Evolutionary conservation across 1,284 basidiomycete genomes (phyloP).

Genomic region (Ceratobasidium sp.): DNA sequence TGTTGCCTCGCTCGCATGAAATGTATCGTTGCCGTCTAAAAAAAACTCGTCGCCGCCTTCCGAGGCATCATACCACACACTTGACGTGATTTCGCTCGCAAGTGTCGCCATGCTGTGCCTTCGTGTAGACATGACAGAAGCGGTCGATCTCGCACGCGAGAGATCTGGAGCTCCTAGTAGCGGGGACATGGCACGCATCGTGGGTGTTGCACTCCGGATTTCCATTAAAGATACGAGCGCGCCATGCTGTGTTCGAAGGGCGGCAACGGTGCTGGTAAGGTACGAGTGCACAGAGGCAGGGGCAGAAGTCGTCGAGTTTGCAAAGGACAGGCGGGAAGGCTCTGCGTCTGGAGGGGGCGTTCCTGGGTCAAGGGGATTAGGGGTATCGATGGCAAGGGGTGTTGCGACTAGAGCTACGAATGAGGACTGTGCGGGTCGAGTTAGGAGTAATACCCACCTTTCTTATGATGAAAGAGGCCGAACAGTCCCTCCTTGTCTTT

Average conservation of each 20-base stretch:
- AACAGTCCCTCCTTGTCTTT: conserved; percentile 47
- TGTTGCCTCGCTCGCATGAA: background rate
- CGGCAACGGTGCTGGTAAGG: conserved; percentile 35
- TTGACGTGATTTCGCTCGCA: conserved; percentile 39
- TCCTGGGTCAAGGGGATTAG: conserved; percentile 17
- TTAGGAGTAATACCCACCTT: conserved; percentile 23
- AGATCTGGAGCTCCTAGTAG: conserved; percentile 40
- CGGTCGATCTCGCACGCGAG: conserved; percentile 7
- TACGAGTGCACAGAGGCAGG: conserved; percentile 25
- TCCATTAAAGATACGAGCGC: conserved; percentile 41
- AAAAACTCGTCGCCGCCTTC: conserved; percentile 50
- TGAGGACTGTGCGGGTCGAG: background rate
- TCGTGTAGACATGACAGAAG: conserved; percentile 27
- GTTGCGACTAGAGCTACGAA: conserved; percentile 17
- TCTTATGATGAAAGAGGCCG: conserved; percentile 46
- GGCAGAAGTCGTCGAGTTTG: conserved; percentile 26
- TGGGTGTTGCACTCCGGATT: conserved; percentile 8
- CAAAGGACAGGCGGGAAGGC: conserved; percentile 18
- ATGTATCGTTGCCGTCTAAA: conserved; percentile 35
- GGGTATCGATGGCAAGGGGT: conserved; percentile 14
- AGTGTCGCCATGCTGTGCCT: conserved; percentile 44
- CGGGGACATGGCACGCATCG: conserved; percentile 28
- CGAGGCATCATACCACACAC: conserved; percentile 48
- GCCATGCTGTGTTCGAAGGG: conserved; percentile 46
- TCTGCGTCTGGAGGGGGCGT: background rate